Evolutionary conservation across 163 green algal genomes (phyloP).

Genomic region (Coccomyxa subellipsoidea): DNA sequence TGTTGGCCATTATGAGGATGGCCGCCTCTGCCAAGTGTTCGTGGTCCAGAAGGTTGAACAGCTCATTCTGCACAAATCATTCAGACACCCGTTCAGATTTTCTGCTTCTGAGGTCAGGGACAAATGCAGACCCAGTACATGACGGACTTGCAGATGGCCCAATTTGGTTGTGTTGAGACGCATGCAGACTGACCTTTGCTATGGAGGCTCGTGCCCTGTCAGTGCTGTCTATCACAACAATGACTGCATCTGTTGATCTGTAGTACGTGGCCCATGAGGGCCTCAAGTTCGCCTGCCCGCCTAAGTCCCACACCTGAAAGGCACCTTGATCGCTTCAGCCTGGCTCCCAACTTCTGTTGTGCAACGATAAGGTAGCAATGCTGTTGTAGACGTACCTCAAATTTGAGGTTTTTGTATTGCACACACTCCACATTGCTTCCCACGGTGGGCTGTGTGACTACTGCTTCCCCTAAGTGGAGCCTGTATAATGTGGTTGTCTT

Average conservation of each 20-base stretch:
- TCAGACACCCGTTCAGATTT: neutral
- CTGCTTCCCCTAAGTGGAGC: constrained; percentile 74
- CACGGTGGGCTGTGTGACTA: constrained; percentile 76
- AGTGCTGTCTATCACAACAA: constrained; percentile 77
- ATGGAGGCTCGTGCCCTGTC: constrained; percentile 54
- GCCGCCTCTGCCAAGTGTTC: constrained; percentile 33
- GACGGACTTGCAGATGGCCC: no score
- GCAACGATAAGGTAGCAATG: no score
- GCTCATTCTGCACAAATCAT: constrained; percentile 28
- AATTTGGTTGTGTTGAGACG: neutral
- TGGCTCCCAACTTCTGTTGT: neutral
- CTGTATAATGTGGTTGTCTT: constrained; percentile 86
- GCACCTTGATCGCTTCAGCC: neutral
- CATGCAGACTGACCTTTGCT: constrained; percentile 31
- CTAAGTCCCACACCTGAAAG: constrained; percentile 73
- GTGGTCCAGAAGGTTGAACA: constrained; percentile 26
- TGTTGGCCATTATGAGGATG: constrained; percentile 80
- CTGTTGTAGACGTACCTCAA: constrained; percentile 50
- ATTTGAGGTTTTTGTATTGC: constrained; percentile 64
- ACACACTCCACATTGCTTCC: constrained; percentile 83
- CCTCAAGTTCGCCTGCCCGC: constrained; percentile 66
- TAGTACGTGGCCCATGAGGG: constrained; percentile 75
- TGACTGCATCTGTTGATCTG: constrained; percentile 59
- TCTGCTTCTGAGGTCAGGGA: no score
- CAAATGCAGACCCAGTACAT: no score